Percentiles rank a stretch among this genome's conserved stretches.
Evolutionary conservation across 2,329 filamentous ascomycete genomes (phyloP).

Genomic region (Pseudopithomyces maydicus): DNA sequence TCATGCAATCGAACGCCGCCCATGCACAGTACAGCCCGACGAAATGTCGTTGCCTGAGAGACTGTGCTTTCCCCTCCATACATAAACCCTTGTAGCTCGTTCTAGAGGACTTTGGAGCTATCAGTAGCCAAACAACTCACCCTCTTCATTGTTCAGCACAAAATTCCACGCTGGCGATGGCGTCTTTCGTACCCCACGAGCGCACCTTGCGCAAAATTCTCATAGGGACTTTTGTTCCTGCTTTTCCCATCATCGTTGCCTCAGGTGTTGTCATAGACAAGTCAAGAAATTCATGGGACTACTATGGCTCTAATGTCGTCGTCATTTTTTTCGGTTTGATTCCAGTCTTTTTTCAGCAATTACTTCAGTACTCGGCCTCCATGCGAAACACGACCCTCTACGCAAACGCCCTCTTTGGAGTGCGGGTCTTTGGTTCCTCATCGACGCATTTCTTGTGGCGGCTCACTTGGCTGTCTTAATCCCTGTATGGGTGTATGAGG

Average conservation of each 20-base stretch:
- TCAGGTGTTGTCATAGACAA: background rate
- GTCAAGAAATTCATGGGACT: too few relatives aligned
- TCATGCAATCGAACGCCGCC: background rate
- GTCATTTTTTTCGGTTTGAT: constrained; percentile 1
- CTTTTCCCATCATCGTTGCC: constrained; percentile 1
- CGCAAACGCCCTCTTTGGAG: background rate
- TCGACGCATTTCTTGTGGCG: background rate
- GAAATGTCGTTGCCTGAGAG: background rate
- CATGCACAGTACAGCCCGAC: background rate
- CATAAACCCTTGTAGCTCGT: too few relatives aligned
- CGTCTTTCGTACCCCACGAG: background rate
- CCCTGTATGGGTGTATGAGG: background rate
- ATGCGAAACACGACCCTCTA: background rate
- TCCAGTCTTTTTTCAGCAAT: constrained; percentile 1
- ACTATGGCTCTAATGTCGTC: too few relatives aligned
- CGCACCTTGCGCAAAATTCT: background rate
- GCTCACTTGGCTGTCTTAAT: background rate
- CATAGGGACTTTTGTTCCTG: background rate
- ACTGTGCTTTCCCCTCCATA: background rate
- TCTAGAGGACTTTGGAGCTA: too few relatives aligned
- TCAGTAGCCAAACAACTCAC: background rate
- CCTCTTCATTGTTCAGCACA: background rate
- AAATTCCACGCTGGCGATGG: background rate
- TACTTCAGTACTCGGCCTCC: background rate
- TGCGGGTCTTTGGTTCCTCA: background rate